Evolutionary conservation across 495 filamentous ascomycete genomes (phyloP).

Genomic region (Penicillium macrosclerotiorum): DNA sequence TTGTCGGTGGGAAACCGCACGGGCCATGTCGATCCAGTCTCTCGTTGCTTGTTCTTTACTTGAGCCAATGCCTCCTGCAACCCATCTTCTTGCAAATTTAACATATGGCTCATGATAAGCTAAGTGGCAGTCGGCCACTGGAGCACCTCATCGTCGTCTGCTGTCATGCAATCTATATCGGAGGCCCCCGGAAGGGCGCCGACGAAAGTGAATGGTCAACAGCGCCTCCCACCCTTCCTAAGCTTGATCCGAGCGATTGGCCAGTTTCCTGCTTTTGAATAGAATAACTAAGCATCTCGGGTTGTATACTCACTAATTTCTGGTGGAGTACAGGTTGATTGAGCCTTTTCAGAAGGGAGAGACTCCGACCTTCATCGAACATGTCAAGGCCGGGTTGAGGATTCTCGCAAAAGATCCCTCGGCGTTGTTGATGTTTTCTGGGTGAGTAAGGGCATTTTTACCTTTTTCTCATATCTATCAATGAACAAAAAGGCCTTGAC

Average conservation of each 20-base stretch:
- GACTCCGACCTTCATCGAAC: constrained; percentile 67
- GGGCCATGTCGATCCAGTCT: no score
- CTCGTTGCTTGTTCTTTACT: no score
- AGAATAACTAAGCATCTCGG: not conserved
- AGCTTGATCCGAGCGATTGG: constrained; percentile 3
- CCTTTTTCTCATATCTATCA: constrained; percentile 1
- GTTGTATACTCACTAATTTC: not conserved
- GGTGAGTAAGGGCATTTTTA: constrained; percentile 49
- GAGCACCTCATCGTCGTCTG: constrained; percentile 68
- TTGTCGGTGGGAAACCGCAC: no score
- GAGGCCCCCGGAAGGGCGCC: constrained; percentile 55
- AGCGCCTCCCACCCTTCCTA: no score
- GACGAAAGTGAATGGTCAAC: constrained; percentile 71
- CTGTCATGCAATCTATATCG: constrained; percentile 77
- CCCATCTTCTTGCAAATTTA: not conserved
- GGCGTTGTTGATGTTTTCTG: constrained; percentile 64
- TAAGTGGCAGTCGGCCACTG: not conserved
- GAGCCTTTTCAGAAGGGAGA: constrained; percentile 71
- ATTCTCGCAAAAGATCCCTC: constrained; percentile 34
- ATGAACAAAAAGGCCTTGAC: no score
- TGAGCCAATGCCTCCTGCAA: no score
- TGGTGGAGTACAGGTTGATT: constrained; percentile 42
- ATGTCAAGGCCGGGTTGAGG: constrained; percentile 63
- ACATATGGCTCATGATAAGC: not conserved
- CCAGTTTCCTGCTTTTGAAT: no score